phyloP scores from a whole-genome alignment of 2,329 filamentous ascomycete species.

The Zymoseptoria ardabiliae region DNA sequence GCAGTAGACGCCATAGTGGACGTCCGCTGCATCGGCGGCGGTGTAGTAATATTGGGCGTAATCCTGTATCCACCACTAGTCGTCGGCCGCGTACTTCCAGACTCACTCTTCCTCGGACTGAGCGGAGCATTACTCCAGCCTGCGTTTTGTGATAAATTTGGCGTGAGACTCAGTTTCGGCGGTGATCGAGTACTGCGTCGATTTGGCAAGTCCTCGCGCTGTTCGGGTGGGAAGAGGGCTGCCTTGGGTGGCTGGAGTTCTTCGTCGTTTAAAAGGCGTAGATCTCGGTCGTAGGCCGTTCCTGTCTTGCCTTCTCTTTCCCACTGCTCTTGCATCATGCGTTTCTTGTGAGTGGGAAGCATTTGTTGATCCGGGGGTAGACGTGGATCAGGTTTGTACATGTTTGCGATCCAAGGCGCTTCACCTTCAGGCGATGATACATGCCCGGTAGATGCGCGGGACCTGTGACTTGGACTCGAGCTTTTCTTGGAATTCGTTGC shows the following conservation, averaged over 20 bases:
- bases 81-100: constrained; percentile 28
- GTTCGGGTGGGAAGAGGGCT: constrained; percentile 21
- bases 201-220: neutral
- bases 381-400: constrained; percentile 92
- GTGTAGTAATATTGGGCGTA: constrained; percentile 36
- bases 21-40: constrained; percentile 16
- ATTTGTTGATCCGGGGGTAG: constrained; percentile 93
- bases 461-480: constrained; percentile 13
- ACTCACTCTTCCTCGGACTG: constrained; percentile 16
- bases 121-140: constrained; percentile 2
- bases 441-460: constrained; percentile 54
- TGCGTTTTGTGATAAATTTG: neutral
- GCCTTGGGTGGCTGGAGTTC: constrained; percentile 40
- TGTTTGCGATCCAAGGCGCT: constrained; percentile 87
- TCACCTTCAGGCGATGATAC: constrained; percentile 77
- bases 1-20: constrained; percentile 13
- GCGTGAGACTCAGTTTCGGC: neutral
- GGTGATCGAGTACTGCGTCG: neutral
- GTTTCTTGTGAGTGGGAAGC: constrained; percentile 83
- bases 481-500: neutral
- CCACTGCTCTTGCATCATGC: constrained; percentile 91
- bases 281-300: constrained; percentile 77
- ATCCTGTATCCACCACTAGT: constrained; percentile 42
- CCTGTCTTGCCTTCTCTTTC: constrained; percentile 84
- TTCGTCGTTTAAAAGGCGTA: constrained; percentile 68